A percentile compares a stretch with the other conserved stretches of the same genome.
Evolutionary conservation across 2,329 filamentous ascomycete genomes (phyloP).

Genomic region (Ascomycota sp.): DNA sequence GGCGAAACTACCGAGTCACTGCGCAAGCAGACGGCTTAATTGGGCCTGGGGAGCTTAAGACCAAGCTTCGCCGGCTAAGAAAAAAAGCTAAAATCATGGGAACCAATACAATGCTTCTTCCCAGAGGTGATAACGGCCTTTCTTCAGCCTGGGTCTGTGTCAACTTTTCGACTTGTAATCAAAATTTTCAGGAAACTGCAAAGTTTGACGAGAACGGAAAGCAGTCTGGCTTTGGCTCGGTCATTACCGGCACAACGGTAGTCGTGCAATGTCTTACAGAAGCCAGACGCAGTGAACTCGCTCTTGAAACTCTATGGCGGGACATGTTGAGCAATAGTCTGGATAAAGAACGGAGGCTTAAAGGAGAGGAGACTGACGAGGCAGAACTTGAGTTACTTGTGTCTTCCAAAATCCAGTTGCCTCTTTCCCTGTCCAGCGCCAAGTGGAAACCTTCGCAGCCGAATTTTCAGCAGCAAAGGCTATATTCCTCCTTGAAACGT

Average conservation of each 20-base stretch:
- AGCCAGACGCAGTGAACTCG: conserved; percentile 27
- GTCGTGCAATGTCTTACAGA: conserved; percentile 39
- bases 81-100: conserved; percentile 67
- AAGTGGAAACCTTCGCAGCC: conserved; percentile 16
- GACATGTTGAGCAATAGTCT: conserved; percentile 17
- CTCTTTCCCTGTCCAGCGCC: conserved; percentile 8
- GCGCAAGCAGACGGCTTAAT: conserved; percentile 75
- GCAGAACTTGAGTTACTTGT: conserved; percentile 12
- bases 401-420: conserved; percentile 13
- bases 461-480: conserved; percentile 14
- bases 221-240: conserved; percentile 58
- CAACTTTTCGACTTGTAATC: conserved; percentile 55
- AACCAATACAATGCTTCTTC: conserved; percentile 43
- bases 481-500: conserved; percentile 14
- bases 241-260: conserved; percentile 26
- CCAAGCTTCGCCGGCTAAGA: conserved; percentile 61
- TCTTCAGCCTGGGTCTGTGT: conserved; percentile 94
- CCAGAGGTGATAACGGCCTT: conserved; percentile 61
- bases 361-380: conserved; percentile 8
- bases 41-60: conserved; percentile 77
- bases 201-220: conserved; percentile 27
- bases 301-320: conserved; percentile 31
- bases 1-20: conserved; percentile 47
- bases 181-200: conserved; percentile 23
- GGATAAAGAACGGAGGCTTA: conserved; percentile 10